Percentiles rank a stretch among this genome's conserved stretches.
These are phyloP conservation scores for Quercus berberidifolia DNA, from an alignment of 306 rosid species.

Conservation along the genomic window DNA sequence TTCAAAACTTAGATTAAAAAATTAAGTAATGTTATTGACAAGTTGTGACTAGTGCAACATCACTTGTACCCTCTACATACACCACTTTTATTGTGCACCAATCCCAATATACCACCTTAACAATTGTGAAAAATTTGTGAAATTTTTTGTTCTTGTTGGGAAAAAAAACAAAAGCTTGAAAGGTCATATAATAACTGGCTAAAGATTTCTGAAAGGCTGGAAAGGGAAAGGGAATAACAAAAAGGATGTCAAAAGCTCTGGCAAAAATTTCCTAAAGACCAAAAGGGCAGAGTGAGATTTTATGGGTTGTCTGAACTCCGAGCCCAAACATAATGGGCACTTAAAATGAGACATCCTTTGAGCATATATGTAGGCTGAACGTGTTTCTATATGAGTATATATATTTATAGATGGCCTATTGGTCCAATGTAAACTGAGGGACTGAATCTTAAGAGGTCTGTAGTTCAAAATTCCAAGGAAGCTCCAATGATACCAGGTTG, in stretches of 20 bases:
- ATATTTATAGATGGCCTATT: neutral
- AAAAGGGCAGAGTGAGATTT: no score
- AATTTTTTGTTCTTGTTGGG: no score
- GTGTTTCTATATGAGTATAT: neutral
- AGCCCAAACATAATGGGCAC: neutral
- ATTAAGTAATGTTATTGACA: no score
- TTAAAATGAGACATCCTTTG: neutral
- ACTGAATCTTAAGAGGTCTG: neutral
- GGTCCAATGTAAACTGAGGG: neutral
- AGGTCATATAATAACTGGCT: neutral
- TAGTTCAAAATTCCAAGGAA: neutral
- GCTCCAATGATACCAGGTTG: neutral
- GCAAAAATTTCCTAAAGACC: no score
- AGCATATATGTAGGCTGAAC: neutral
- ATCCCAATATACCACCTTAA: no score
- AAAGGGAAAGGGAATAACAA: neutral
- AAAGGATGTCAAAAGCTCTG: neutral
- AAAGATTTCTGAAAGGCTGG: neutral
- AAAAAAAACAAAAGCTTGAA: neutral
- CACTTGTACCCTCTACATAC: no score
- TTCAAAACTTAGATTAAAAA: neutral
- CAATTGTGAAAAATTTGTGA: no score
- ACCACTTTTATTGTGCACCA: no score
- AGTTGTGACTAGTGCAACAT: no score
- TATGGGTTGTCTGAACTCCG: no score